Base-by-base conservation (phyloP, 2,329 filamentous ascomycete genomes). In the Pseudophaeomoniella oleicola region DNA sequence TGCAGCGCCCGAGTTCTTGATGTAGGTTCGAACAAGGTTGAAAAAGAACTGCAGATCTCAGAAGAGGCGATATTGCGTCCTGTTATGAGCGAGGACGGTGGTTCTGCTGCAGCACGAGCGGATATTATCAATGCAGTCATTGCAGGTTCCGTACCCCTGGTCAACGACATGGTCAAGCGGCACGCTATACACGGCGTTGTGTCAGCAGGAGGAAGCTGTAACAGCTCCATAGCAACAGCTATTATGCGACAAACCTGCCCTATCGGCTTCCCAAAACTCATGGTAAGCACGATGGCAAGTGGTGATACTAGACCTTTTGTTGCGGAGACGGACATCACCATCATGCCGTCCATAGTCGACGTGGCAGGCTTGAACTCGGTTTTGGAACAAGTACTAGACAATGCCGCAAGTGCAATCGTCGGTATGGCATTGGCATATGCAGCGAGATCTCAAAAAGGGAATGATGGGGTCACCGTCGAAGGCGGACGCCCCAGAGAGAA, bases 321-420 rank as follows among this genome's bases (percentile, higher is more conserved):
- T 2, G 75, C 71, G 30, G 77, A 81, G 51, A 72, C 70, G 0
- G 79, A 83, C 43, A 76, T 82, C 33, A 71, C 69, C 0, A 66
- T 83, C 56, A 78, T 81, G 70, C 78, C 81, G 46, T 76, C 69
- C 12, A 75, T 83, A 1, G 78, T 82, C 11, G 79, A 84, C 39
- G 67, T 83, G 35, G 74, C 78, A 1, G 79, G 79, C 0, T 51
- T 71, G 6, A 83, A 82, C 42, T 55, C 63, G 2, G 57, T 82
- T 3, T 54, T 82, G 11, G 61, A 62, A 4, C 58, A 59, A 2
- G 66, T 82, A 0, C 52, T 83, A 4, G 54, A 59, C 15, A 83
- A 83, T 44, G 77, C 78, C 0, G 76, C 70, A 0, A 69, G 66
- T 0, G 69, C 73, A 0, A 71, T 81, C 27, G 58, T 58, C 0